A percentile compares a stretch with the other conserved stretches of the same genome.
phyloP scores from a whole-genome alignment of 2,329 filamentous ascomycete genomes.

The Fusarium dlaminii region DNA sequence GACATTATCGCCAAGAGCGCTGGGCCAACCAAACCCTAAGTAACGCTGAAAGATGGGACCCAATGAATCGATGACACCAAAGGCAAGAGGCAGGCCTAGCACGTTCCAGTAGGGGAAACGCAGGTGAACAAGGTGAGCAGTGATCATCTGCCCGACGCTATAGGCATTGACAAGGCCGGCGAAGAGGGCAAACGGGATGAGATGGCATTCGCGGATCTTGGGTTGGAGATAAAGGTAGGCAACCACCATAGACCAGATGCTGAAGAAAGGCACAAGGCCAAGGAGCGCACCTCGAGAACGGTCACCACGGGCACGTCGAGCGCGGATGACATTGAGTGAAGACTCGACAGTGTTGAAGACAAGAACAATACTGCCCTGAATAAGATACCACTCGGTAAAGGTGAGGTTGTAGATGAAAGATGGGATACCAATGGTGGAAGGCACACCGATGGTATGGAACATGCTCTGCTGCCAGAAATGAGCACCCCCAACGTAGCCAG shows the following conservation, averaged over 20 bases:
- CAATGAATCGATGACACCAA: constrained; percentile 81
- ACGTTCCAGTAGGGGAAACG: constrained; percentile 93
- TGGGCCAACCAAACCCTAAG: constrained; percentile 77
- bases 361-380: constrained; percentile 83
- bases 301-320: constrained; percentile 78
- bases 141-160: constrained; percentile 94
- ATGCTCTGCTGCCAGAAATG: constrained; percentile 93
- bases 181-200: constrained; percentile 90
- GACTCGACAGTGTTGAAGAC: constrained; percentile 85
- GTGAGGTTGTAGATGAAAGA: constrained; percentile 77
- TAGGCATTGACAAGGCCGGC: constrained; percentile 93
- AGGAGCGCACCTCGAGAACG: constrained; percentile 78
- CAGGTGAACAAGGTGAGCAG: constrained; percentile 87
- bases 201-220: constrained; percentile 79
- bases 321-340: constrained; percentile 84
- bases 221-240: constrained; percentile 88
- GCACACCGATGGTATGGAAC: constrained; percentile 76
- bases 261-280: constrained; percentile 83
- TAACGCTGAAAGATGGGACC: constrained; percentile 73
- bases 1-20: constrained; percentile 75
- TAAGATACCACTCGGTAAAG: constrained; percentile 93
- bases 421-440: constrained; percentile 71
- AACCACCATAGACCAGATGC: constrained; percentile 79
- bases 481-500: constrained; percentile 84
- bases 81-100: constrained; percentile 78